These are phyloP conservation scores for Pichia deserticola DNA, from an alignment of 805 yeast genomes.

Conservation along the genomic window DNA sequence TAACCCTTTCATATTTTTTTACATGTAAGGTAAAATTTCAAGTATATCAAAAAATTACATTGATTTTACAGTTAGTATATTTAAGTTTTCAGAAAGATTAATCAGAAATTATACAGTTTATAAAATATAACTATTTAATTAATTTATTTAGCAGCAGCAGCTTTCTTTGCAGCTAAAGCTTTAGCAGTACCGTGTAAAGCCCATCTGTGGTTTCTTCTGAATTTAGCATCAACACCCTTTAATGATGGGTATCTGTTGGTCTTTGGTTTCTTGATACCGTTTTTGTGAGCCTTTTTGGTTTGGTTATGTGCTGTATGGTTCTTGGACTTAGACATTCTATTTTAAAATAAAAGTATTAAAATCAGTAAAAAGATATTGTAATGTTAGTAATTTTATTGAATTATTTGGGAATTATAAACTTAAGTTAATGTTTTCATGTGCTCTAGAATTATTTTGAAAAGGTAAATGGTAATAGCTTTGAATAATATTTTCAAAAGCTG, in stretches of 20 bases:
- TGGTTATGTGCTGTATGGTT: conserved; percentile 99
- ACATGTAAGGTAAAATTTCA: too few relatives aligned
- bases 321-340: conserved; percentile 93
- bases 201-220: conserved; percentile 98
- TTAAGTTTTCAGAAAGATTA: background rate
- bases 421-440: background rate
- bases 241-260: conserved; percentile 96
- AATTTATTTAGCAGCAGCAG: conserved; percentile 28
- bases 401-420: too few relatives aligned
- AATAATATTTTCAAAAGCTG: too few relatives aligned
- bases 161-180: conserved; percentile 69
- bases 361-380: background rate
- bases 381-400: conserved; percentile 5
- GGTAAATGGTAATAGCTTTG: too few relatives aligned
- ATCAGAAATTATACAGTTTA: background rate
- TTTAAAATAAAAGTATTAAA: background rate
- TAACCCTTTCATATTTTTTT: too few relatives aligned
- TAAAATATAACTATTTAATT: background rate
- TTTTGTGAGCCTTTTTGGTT: conserved; percentile 99
- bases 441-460: too few relatives aligned
- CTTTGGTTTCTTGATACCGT: conserved; percentile 99
- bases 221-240: conserved; percentile 99
- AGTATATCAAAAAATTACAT: too few relatives aligned
- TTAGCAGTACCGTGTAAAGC: conserved; percentile 97
- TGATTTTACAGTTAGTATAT: too few relatives aligned